phyloP scores from a whole-genome alignment of 306 rosid species.

The Morella rubra region DNA sequence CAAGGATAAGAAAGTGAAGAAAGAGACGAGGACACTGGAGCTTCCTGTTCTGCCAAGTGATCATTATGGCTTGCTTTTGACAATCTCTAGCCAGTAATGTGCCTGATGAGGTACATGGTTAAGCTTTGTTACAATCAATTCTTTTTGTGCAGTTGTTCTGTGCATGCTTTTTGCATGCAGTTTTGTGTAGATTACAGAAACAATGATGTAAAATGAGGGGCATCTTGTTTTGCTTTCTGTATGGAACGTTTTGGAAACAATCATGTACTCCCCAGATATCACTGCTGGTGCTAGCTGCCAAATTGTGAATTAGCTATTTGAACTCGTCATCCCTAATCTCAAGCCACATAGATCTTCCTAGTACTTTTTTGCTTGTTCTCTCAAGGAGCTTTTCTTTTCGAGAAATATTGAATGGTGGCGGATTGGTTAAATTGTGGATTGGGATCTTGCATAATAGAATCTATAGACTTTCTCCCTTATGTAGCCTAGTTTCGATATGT shows the following conservation, averaged over 20 bases:
- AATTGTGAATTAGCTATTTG: background rate
- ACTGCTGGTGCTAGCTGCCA: background rate
- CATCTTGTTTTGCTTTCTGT: conserved; percentile 20
- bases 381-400: background rate
- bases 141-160: conserved; percentile 18
- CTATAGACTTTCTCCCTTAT: background rate
- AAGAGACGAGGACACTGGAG: conserved; percentile 59
- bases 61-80: conserved; percentile 84
- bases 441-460: no score
- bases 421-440: no score
- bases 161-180: conserved; percentile 35
- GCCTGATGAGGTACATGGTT: conserved; percentile 6
- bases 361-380: background rate
- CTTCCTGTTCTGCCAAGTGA: conserved; percentile 95
- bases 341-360: background rate
- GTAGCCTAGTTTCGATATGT: background rate
- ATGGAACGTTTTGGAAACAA: background rate
- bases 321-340: background rate
- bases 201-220: conserved; percentile 23
- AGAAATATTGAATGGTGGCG: background rate
- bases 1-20: conserved; percentile 78
- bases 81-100: conserved; percentile 44
- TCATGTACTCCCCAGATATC: background rate
- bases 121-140: conserved; percentile 6
- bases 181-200: conserved; percentile 38